phyloP scores from a whole-genome alignment of 2,329 filamentous ascomycete genomes.

The Aspergillus sclerotialis region DNA sequence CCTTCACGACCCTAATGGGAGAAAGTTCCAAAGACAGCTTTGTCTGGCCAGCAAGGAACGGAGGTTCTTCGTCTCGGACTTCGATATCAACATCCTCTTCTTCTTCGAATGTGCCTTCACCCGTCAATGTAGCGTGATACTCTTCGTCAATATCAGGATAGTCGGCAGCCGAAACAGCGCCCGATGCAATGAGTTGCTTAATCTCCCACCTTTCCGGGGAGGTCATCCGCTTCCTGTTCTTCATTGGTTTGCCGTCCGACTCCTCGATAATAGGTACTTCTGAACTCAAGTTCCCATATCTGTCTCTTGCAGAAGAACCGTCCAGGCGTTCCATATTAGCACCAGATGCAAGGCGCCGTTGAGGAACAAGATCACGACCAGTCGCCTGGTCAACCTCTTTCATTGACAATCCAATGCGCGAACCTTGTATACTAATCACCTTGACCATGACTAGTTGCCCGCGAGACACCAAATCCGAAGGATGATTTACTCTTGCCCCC shows the following conservation, averaged over 20 bases:
- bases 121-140: slow-evolving; percentile 78
- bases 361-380: slow-evolving; percentile 73
- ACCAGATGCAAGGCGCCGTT: slow-evolving; percentile 72
- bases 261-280: slow-evolving; percentile 59
- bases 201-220: slow-evolving; percentile 98
- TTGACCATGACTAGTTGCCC: slow-evolving; percentile 90
- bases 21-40: slow-evolving; percentile 93
- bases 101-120: slow-evolving; percentile 80
- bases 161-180: slow-evolving; percentile 84
- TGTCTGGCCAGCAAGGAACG: slow-evolving; percentile 91
- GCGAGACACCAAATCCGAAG: slow-evolving; percentile 73
- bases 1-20: slow-evolving; percentile 93
- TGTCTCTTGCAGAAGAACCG: slow-evolving; percentile 47
- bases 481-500: slow-evolving; percentile 81
- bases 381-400: slow-evolving; percentile 92
- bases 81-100: slow-evolving; percentile 98
- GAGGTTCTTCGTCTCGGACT: slow-evolving; percentile 90
- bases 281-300: slow-evolving; percentile 48
- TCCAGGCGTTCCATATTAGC: slow-evolving; percentile 83
- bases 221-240: slow-evolving; percentile 84
- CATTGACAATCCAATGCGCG: slow-evolving; percentile 83
- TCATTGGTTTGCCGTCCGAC: slow-evolving; percentile 47
- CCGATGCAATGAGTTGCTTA: slow-evolving; percentile 88
- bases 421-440: slow-evolving; percentile 76
- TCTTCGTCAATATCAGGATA: slow-evolving; percentile 94